Evolutionary conservation across 495 filamentous ascomycete genomes (phyloP), one percentile per base, ranked within the genome.

Genomic region (Aspergillus ostianus): DNA sequence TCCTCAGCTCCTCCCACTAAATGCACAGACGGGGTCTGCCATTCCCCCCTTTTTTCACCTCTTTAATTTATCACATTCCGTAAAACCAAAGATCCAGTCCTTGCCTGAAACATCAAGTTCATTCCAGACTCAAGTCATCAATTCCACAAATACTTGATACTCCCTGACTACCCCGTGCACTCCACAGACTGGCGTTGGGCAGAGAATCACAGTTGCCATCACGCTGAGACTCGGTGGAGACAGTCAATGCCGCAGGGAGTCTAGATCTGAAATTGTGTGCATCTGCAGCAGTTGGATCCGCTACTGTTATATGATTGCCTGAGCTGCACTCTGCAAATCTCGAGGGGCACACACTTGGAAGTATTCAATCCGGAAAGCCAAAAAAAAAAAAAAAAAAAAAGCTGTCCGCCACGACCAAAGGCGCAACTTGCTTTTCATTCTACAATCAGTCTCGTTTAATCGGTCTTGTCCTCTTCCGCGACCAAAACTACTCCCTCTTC

Each of bases 251-350:
- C 66, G 59, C 58, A 68, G 60, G 57, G 59, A 65, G 67, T 60
- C 71, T 70, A 70, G 72, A 69, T 58, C 59, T 56, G 53, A 60
- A 53, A 62, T 70, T 69, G 64, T 65, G 63, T 65, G 64, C 62
- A 59, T 54, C 65, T 67, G 67, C 73, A 75, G 70, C 72, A 63
- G 54, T 27, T 30, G 60, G 58, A 57, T 64, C 65, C 60, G 59
- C 62, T 58, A 53, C 51, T 64, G 55, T 56, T 50, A 63, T 58
- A 59, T 73, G 55, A 61, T 61, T 63, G 60, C 59, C 56, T 58
- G 55, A 56, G 27, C 52, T 59, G 32, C 51, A 51, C 50, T 47
- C 26, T 50, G 47, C 23, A 51, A 26, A 32, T 58, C 2, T 55
- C 48, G 56, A 58, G 47, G 48, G 55, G 26, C 47, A 64, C 55